These are phyloP conservation scores for Flueggea neowawraea DNA, from an alignment of 441 rosid genomes.

Conservation along the genomic window DNA sequence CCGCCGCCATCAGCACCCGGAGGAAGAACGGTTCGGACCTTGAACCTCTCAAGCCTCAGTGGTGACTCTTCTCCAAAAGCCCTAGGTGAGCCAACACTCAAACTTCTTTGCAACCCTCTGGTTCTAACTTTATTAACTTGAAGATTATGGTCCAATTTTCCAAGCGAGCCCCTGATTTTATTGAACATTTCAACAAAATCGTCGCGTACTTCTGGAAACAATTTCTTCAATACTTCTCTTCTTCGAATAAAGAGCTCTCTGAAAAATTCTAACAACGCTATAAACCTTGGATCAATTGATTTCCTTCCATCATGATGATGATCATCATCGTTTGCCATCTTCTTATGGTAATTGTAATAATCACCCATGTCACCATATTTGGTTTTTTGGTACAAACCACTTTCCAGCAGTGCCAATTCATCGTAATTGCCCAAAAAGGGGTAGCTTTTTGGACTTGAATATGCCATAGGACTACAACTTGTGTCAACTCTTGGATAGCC, in stretches of 20 bases:
- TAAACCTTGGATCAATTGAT: conserved; percentile 20
- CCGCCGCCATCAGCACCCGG: neutral
- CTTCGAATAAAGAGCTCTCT: conserved; percentile 24
- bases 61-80: conserved; percentile 11
- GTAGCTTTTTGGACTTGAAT: neutral
- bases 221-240: conserved; percentile 21
- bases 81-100: conserved; percentile 29
- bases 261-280: conserved; percentile 19
- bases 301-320: neutral
- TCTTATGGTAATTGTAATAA: neutral
- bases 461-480: neutral
- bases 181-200: conserved; percentile 18
- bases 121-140: neutral
- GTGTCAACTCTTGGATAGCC: neutral
- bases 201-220: conserved; percentile 18
- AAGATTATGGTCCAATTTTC: neutral
- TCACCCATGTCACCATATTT: neutral
- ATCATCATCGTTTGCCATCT: neutral
- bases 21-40: conserved; percentile 21
- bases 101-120: conserved; percentile 23
- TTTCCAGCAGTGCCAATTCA: conserved; percentile 8
- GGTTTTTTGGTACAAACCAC: neutral
- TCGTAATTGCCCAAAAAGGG: conserved; percentile 1
- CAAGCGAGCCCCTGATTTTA: conserved; percentile 9
- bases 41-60: conserved; percentile 30